phyloP scores from a whole-genome alignment of 2,329 filamentous ascomycete genomes.

The Trichoderma arundinaceum region DNA sequence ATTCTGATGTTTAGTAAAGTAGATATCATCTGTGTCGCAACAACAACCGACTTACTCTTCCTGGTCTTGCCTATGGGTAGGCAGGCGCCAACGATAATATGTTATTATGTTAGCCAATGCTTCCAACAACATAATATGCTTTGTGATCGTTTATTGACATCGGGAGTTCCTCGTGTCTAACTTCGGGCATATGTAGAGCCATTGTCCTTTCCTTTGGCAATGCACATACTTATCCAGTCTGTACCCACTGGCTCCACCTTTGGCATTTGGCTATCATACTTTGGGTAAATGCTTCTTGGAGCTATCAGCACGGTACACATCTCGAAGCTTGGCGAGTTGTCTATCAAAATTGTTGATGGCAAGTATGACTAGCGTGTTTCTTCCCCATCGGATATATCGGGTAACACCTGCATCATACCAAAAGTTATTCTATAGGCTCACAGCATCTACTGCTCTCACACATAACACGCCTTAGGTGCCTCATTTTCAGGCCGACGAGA shows the following conservation, averaged over 20 bases:
- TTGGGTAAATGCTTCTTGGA: too few relatives aligned
- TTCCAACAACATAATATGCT: constrained; percentile 38
- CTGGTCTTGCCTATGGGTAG: constrained; percentile 43
- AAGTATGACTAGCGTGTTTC: too few relatives aligned
- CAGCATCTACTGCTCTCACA: too few relatives aligned
- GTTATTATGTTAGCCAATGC: constrained; percentile 39
- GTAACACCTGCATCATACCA: too few relatives aligned
- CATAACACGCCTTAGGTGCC: too few relatives aligned
- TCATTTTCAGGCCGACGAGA: too few relatives aligned
- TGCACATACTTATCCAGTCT: neutral
- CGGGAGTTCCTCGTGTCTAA: constrained; percentile 12
- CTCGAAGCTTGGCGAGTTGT: too few relatives aligned
- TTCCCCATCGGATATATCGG: too few relatives aligned
- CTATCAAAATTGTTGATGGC: too few relatives aligned
- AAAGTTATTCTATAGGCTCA: too few relatives aligned
- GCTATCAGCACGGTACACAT: too few relatives aligned
- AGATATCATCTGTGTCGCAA: constrained; percentile 41
- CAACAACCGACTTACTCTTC: constrained; percentile 38
- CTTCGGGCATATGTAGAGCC: constrained; percentile 32
- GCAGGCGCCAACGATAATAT: constrained; percentile 39
- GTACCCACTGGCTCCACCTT: neutral
- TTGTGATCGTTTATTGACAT: constrained; percentile 28
- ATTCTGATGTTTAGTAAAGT: constrained; percentile 40
- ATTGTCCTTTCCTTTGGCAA: neutral
- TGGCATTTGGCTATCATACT: too few relatives aligned